Evolutionary conservation across 1,284 basidiomycete species (phyloP), one percentile per base, ranked within the genome.

Genomic region (Moesziomyces parantarcticus): DNA sequence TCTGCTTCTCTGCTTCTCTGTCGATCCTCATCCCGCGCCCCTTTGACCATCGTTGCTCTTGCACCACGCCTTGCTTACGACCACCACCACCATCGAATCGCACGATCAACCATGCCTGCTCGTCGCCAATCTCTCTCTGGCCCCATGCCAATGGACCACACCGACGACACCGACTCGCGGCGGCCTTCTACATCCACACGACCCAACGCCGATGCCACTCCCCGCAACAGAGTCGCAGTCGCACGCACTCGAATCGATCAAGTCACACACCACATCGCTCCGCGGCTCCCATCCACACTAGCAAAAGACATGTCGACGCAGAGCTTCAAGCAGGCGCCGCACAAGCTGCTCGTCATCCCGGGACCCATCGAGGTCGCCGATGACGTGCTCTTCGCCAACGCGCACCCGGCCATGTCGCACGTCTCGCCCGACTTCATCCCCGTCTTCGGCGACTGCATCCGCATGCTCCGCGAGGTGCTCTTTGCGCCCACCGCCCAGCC

Each of bases 361-460:
- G 92, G 92, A 18, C 92, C 92, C 40, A 91, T 92, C 77, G 92
- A 93, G 84, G 87, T 92, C 69, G 84, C 90, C 44, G 90, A 94
- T 84, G 92, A 93, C 82, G 91, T 91, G 20, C 77, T 81, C 39
- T 58, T 75, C 48, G 77, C 77, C 56, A 80, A 82, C 32, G 78
- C 81, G 18, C 82, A 82, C 67, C 80, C 81, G n/a, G 75, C 80
- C 39, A 78, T 83, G 78, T 79, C 78, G 55, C 97, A 99, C 85
- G 91, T 95, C 78, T 92, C 93, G 44, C 89, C 91, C 14, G 93
- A 94, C 50, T 98, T 99, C 84, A 88, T 94, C 46, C 89, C 91
- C 42, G 89, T 94, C 58, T 93, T 99, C 76, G 92, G 93, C 41
- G 92, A 97, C 83, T 92, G 90, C 84, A 89, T 99, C 71, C 89